Base-by-base conservation (phyloP, 1,284 basidiomycete genomes). In the Thelephora terrestris region DNA sequence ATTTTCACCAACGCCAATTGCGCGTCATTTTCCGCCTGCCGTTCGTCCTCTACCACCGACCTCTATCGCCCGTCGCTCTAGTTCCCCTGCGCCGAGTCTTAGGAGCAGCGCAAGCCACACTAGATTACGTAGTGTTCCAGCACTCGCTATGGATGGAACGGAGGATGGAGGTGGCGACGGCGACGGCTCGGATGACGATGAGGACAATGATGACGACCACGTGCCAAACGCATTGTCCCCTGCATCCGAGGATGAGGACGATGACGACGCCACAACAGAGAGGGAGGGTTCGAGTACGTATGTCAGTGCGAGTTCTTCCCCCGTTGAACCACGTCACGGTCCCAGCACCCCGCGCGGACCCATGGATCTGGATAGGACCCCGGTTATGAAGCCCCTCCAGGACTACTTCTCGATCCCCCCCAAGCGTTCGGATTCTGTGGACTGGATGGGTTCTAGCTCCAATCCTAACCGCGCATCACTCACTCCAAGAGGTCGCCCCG, bases 1-100 rank as follows among this genome's bases (percentile, higher is more conserved):
- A 7, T 61, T 79, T 2, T 74, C 74, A 3, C 78, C 76, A 14
- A 71, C 70, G 9, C 59, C 78, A 24, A 70, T 75, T 38, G 59
- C 69, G 7, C 70, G 76, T 34, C 71, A 70, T 12, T 70, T 73
- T 4, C 71, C 71, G 3, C 63, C 78, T 55, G 74, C 76, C 0
- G 61, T 78, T 21, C 54, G 73, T 5, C 70, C 73, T 50, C 64
- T 80, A 7, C 78, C 78, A 1, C 65, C 65, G 5, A 32, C 61
- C 78, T 20, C 65, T 68, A 0, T 55, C 62, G 7, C 50, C 61
- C 3, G 53, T 58, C 17, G 52, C 61, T 45, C 25, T 49, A 24
- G 43, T 49, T 14, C 51, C 58, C 7, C 48, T 54, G 29, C 57
- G 62, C 53, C 47, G 47, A 52, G 45, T 43, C 55, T 32, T 14